Evolutionary conservation across 2,329 filamentous ascomycete species (phyloP).

Genomic region (Amylocarpus encephaloides): DNA sequence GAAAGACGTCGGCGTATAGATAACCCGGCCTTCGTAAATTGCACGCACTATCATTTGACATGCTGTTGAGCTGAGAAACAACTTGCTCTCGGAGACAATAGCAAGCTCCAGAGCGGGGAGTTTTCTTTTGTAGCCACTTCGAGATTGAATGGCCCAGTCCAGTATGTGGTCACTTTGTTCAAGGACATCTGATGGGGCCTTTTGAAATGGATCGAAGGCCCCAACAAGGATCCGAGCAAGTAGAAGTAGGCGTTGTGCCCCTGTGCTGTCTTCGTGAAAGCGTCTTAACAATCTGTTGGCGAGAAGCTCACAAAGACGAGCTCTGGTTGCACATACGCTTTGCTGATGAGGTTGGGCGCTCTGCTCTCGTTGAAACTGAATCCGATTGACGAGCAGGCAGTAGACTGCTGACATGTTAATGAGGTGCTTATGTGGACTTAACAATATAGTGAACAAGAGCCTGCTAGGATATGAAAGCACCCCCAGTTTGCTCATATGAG

Average conservation of each 20-base stretch:
- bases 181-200: slow-evolving; percentile 63
- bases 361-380: slow-evolving; percentile 74
- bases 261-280: slow-evolving; percentile 71
- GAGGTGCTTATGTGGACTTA: background rate
- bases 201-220: slow-evolving; percentile 80
- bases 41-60: slow-evolving; percentile 78
- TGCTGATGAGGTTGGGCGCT: slow-evolving; percentile 69
- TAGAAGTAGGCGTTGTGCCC: slow-evolving; percentile 62
- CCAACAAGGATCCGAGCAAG: slow-evolving; percentile 76
- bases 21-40: slow-evolving; percentile 73
- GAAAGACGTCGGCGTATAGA: slow-evolving; percentile 76
- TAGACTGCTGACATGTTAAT: slow-evolving; percentile 50
- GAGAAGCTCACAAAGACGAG: slow-evolving; percentile 72
- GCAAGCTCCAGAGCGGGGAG: slow-evolving; percentile 76
- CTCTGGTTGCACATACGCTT: slow-evolving; percentile 73
- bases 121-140: slow-evolving; percentile 38
- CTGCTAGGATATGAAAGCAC: too few species aligned
- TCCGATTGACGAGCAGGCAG: slow-evolving; percentile 74
- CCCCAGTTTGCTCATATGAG: too few species aligned
- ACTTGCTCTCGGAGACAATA: slow-evolving; percentile 75
- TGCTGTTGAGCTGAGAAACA: slow-evolving; percentile 68
- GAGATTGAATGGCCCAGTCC: slow-evolving; percentile 37
- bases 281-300: slow-evolving; percentile 71
- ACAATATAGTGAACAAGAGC: too few species aligned
- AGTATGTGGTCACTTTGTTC: slow-evolving; percentile 42